These are phyloP conservation scores for Ambrosiella beaveri DNA, from an alignment of 2,329 filamentous ascomycete genomes.

Conservation along the genomic window DNA sequence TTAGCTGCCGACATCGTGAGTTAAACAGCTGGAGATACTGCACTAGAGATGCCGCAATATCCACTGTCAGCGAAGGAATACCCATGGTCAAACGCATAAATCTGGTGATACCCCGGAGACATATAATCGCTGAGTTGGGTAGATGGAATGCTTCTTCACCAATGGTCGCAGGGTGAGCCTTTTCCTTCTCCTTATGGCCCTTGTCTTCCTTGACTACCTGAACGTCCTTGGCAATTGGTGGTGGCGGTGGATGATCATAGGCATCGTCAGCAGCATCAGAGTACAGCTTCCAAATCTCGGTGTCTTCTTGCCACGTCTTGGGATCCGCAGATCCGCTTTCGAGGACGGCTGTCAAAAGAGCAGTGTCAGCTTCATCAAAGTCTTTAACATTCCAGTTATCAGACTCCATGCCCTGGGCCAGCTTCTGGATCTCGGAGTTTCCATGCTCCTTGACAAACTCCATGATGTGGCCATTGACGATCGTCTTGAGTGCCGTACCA, in stretches of 20 bases:
- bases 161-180: slow-evolving; percentile 54
- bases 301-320: slow-evolving; percentile 44
- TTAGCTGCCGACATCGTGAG: slow-evolving; percentile 87
- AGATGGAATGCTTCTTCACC: slow-evolving; percentile 76
- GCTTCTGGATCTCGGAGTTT: slow-evolving; percentile 53
- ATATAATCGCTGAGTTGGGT: slow-evolving; percentile 64
- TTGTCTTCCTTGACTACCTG: slow-evolving; percentile 25
- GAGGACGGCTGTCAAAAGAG: slow-evolving; percentile 46
- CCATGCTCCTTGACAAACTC: slow-evolving; percentile 59
- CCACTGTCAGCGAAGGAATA: slow-evolving; percentile 76
- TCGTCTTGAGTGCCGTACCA: slow-evolving; percentile 56
- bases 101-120: slow-evolving; percentile 62
- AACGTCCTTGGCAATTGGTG: slow-evolving; percentile 32
- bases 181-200: slow-evolving; percentile 40
- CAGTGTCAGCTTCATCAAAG: slow-evolving; percentile 45
- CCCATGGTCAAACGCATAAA: slow-evolving; percentile 70
- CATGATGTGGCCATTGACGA: slow-evolving; percentile 67
- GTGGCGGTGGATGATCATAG: slow-evolving; percentile 19
- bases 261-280: slow-evolving; percentile 22
- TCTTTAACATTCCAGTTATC: slow-evolving; percentile 69
- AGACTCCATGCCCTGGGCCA: slow-evolving; percentile 60
- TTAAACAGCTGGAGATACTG: slow-evolving; percentile 89
- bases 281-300: slow-evolving; percentile 37
- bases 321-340: slow-evolving; percentile 56
- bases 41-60: slow-evolving; percentile 62